phyloP scores from a whole-genome alignment of 2,329 filamentous ascomycete species.

The Penicillium palitans region DNA sequence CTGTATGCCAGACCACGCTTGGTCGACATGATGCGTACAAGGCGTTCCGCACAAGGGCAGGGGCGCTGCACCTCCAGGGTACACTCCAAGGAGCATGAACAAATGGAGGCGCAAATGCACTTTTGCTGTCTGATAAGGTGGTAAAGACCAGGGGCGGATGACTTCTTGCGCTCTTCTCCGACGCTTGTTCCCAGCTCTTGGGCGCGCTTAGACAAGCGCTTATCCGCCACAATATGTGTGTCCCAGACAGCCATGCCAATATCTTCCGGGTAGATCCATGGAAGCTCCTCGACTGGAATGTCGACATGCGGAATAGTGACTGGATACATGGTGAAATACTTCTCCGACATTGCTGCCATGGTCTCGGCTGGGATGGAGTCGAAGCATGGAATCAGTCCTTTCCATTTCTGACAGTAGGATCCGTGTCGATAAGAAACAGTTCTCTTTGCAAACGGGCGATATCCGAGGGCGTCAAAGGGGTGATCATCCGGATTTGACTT shows the following conservation, averaged over 20 bases:
- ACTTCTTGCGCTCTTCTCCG: conserved; percentile 36
- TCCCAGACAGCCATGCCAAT: conserved; percentile 25
- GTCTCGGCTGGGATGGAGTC: conserved; percentile 31
- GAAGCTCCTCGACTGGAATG: conserved; percentile 22
- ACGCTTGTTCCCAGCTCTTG: conserved; percentile 37
- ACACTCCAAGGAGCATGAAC: conserved; percentile 37
- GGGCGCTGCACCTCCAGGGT: conserved; percentile 30
- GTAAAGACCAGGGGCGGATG: conserved; percentile 26
- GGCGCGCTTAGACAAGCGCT: conserved; percentile 37
- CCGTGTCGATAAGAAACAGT: conserved; percentile 26
- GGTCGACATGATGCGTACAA: conserved; percentile 34
- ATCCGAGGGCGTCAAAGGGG: conserved; percentile 31
- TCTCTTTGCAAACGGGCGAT: conserved; percentile 29
- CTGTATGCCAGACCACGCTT: conserved; percentile 20
- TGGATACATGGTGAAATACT: conserved; percentile 34
- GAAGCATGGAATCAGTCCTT: conserved; percentile 31
- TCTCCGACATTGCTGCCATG: conserved; percentile 38
- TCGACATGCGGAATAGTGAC: conserved; percentile 16
- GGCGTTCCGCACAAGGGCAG: conserved; percentile 41
- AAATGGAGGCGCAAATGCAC: conserved; percentile 39
- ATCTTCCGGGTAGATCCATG: conserved; percentile 25
- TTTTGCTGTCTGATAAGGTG: conserved; percentile 34
- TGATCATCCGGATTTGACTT: conserved; percentile 14
- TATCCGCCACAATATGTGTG: conserved; percentile 29
- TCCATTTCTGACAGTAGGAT: conserved; percentile 34